These are phyloP conservation scores for Scheffersomyces titani DNA, from an alignment of 1,139 yeast genomes.

Conservation along the genomic window DNA sequence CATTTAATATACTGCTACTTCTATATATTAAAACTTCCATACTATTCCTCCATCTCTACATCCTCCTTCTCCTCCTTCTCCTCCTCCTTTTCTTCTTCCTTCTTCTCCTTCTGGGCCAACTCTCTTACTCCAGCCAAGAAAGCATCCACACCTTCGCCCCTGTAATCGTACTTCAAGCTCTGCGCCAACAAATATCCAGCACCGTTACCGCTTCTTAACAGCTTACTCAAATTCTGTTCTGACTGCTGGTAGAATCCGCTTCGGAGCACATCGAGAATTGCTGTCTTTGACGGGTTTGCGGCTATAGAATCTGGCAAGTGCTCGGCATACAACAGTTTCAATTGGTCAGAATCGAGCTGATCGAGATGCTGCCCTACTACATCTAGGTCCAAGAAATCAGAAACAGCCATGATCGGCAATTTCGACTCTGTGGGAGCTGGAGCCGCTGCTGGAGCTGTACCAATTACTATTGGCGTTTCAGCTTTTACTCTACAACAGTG, in stretches of 20 bases:
- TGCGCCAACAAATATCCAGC: constrained; percentile 56
- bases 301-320: constrained; percentile 47
- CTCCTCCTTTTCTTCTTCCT: constrained; percentile 4
- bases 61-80: background rate
- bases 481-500: background rate
- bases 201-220: constrained; percentile 40
- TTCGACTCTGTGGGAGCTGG: background rate
- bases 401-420: constrained; percentile 28
- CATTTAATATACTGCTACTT: background rate
- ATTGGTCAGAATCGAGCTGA: constrained; percentile 33
- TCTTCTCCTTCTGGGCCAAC: constrained; percentile 23
- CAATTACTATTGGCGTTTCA: background rate
- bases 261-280: constrained; percentile 47
- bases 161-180: constrained; percentile 51
- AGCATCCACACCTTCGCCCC: constrained; percentile 61
- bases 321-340: constrained; percentile 36
- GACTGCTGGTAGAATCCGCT: constrained; percentile 58
- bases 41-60: background rate
- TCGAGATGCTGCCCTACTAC: constrained; percentile 42
- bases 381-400: constrained; percentile 43
- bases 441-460: background rate
- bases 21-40: background rate
- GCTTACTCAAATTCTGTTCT: constrained; percentile 43
- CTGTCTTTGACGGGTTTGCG: constrained; percentile 34
- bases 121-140: constrained; percentile 52